Evolutionary conservation across 2,329 filamentous ascomycete genomes (phyloP).

Genomic region (Zymoseptoria ardabiliae): DNA sequence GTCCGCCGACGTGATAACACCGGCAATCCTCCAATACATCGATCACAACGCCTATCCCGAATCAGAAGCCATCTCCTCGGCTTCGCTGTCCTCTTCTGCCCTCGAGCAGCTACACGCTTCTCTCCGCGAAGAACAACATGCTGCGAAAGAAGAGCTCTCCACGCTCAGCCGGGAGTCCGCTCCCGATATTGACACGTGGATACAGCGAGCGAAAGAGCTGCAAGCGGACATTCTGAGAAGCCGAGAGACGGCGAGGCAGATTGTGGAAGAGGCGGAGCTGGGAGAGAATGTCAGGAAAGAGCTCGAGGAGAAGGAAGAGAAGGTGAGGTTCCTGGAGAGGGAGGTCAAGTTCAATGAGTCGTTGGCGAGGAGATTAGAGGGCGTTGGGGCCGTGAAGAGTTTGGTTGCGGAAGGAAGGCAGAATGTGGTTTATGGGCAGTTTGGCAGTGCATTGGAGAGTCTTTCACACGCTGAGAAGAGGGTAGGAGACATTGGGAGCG

Average conservation of each 20-base stretch:
- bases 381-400: constrained; percentile 44
- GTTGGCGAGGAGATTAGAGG: constrained; percentile 44
- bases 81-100: constrained; percentile 42
- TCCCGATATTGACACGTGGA: constrained; percentile 78
- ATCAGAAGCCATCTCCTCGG: constrained; percentile 48
- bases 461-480: constrained; percentile 46
- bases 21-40: constrained; percentile 59
- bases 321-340: constrained; percentile 48
- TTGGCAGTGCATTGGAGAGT: constrained; percentile 42
- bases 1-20: constrained; percentile 37
- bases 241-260: constrained; percentile 69
- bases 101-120: constrained; percentile 45
- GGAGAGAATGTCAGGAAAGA: constrained; percentile 56
- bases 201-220: constrained; percentile 71
- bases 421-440: constrained; percentile 37
- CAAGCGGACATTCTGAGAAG: constrained; percentile 80
- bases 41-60: constrained; percentile 50
- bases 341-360: constrained; percentile 55
- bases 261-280: constrained; percentile 68
- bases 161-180: constrained; percentile 68
- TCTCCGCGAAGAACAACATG: constrained; percentile 45
- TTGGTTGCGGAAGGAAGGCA: constrained; percentile 41
- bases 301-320: constrained; percentile 54
- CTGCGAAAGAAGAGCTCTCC: constrained; percentile 63
- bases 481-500: constrained; percentile 54